Conservation (phyloP, 768 basidiomycete species). For the Leccinum disarticulatum region DNA sequence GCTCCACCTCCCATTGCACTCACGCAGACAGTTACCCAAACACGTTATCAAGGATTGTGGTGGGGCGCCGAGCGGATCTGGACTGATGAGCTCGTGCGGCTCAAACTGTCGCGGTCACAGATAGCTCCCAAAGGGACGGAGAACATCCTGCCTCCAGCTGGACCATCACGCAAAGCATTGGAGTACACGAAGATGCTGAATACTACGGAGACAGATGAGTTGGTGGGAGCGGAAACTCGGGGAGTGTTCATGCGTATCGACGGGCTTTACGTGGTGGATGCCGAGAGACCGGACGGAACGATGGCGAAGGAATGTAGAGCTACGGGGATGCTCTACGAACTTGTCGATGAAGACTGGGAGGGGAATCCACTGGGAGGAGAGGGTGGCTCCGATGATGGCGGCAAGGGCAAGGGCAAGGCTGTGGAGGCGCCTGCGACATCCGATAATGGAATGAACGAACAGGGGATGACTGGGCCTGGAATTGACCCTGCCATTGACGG, state of each 20-base stretch:
- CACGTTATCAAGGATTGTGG: conserved; percentile 79
- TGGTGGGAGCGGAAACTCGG: conserved; percentile 37
- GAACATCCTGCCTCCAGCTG: conserved; percentile 60
- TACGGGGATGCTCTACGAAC: conserved; percentile 75
- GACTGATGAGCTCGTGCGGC: conserved; percentile 79
- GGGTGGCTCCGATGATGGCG: conserved; percentile 8
- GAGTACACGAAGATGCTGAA: conserved; percentile 28
- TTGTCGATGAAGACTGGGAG: conserved; percentile 75
- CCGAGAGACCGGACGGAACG: conserved; percentile 40
- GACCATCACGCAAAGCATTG: conserved; percentile 40
- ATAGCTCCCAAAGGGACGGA: conserved; percentile 66
- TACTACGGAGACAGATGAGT: conserved; percentile 8
- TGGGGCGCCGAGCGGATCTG: conserved; percentile 90
- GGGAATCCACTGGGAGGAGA: conserved; percentile 29
- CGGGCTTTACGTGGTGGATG: conserved; percentile 63
- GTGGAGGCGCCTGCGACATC: conserved; percentile 19
- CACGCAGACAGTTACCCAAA: conserved; percentile 44
- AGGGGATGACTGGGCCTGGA: conserved; percentile 14
- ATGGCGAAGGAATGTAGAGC: conserved; percentile 58
- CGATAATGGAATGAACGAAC: conserved; percentile 7
- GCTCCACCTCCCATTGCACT: conserved; percentile 19
- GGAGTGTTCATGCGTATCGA: conserved; percentile 75
- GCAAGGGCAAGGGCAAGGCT: conserved; percentile 35
- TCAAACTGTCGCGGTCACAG: conserved; percentile 66
- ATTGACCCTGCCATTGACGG: conserved; percentile 20